Percentiles rank a stretch among this genome's conserved stretches.
Conservation (phyloP, 106 monocot genomes). For the Dioscorea zingiberensis region DNA sequence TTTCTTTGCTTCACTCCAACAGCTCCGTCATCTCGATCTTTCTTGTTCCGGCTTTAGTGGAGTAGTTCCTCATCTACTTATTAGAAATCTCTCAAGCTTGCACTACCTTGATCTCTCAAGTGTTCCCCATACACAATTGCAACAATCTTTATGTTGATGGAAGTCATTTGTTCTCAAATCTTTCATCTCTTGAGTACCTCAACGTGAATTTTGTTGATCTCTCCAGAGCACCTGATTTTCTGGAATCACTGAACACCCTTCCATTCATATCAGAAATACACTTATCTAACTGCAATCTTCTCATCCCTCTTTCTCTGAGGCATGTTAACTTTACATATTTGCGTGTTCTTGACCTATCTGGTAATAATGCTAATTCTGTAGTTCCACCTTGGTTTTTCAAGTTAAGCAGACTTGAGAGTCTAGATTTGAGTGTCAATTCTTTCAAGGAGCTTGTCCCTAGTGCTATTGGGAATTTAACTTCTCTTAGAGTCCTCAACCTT, state of each 20-base stretch:
- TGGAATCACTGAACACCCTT: conserved; percentile 8
- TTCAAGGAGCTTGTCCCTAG: background rate
- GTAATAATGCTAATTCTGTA: too few relatives aligned
- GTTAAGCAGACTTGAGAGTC: too few relatives aligned
- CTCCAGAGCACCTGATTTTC: background rate
- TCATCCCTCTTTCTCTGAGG: conserved; percentile 1
- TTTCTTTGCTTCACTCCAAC: conserved; percentile 17
- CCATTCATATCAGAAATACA: background rate
- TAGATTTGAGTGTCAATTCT: background rate
- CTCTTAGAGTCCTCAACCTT: background rate
- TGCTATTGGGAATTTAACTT: background rate
- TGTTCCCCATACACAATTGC: background rate
- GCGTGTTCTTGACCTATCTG: too few relatives aligned
- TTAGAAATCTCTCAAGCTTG: conserved; percentile 25
- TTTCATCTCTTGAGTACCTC: conserved; percentile 20
- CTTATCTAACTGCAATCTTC: background rate
- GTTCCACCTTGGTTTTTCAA: too few relatives aligned
- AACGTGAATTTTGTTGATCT: conserved; percentile 8
- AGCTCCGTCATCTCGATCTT: conserved; percentile 31
- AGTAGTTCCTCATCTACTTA: conserved; percentile 17
- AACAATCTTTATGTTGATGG: background rate
- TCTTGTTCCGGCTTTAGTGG: conserved; percentile 1
- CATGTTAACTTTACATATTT: conserved; percentile 19
- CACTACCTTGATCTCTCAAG: conserved; percentile 11
- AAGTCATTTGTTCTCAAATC: conserved; percentile 11